Percentiles rank a stretch among this genome's conserved stretches.
phyloP scores from a whole-genome alignment of 495 filamentous ascomycete genomes.

The Entonaema liquescens region DNA sequence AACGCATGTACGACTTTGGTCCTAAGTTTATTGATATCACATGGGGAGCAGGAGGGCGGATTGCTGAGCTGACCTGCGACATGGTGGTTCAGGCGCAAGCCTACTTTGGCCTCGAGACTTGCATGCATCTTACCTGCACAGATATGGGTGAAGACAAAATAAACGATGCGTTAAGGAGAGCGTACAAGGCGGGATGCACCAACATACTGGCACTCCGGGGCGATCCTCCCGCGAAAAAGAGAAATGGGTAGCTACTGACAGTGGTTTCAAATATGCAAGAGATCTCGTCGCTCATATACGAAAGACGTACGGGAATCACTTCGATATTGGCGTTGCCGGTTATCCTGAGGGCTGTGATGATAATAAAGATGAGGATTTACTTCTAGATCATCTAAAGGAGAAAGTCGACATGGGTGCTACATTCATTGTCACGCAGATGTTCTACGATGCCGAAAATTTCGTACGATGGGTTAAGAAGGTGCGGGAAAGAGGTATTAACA shows the following conservation, averaged over 20 bases:
- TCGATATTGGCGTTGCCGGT: conserved; percentile 96
- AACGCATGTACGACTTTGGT: conserved; percentile 94
- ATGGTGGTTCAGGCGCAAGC: conserved; percentile 98
- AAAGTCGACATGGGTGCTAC: conserved; percentile 95
- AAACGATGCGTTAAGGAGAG: conserved; percentile 84
- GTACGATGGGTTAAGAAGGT: conserved; percentile 87
- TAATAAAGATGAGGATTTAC: conserved; percentile 79
- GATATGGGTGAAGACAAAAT: conserved; percentile 95
- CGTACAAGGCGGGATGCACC: conserved; percentile 95
- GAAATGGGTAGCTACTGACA: conserved; percentile 86
- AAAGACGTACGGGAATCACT: conserved; percentile 88
- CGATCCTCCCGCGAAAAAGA: conserved; percentile 96
- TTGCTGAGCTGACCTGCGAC: conserved; percentile 91
- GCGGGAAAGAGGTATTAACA: conserved; percentile 80
- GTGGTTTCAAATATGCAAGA: conserved; percentile 89
- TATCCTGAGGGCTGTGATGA: conserved; percentile 98
- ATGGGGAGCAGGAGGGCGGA: conserved; percentile 94
- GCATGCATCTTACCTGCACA: conserved; percentile 99
- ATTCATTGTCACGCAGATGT: conserved; percentile 99
- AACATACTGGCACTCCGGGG: conserved; percentile 96
- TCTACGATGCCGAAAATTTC: conserved; percentile 97
- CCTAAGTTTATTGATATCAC: conserved; percentile 98
- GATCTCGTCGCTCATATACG: conserved; percentile 95
- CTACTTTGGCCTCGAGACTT: conserved; percentile 96
- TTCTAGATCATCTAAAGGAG: conserved; percentile 95